Conservation (phyloP, 2,329 filamentous ascomycete genomes). For the Botryotinia narcissicola region DNA sequence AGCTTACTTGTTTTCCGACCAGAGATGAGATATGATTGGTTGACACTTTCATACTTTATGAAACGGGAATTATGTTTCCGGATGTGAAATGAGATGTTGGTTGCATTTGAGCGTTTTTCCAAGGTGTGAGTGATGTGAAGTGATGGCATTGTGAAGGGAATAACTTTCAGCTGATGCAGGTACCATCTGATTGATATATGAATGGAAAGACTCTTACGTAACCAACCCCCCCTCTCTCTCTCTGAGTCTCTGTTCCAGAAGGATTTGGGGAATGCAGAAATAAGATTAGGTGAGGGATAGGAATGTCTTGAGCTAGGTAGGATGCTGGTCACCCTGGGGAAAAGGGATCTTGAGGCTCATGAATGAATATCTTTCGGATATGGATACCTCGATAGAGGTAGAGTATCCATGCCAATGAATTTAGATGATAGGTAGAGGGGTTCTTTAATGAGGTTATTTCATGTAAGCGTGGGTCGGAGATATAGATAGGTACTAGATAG, state of each 20-base stretch:
- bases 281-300: neutral
- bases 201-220: neutral
- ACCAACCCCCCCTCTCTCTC: neutral
- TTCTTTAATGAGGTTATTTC: constrained; percentile 5
- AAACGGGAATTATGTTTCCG: neutral
- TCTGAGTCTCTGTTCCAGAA: neutral
- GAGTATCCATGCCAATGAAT: neutral
- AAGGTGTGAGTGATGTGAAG: neutral
- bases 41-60: neutral
- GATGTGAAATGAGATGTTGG: neutral
- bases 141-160: neutral
- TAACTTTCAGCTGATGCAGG: constrained; percentile 3
- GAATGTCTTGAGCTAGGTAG: neutral
- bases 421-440: neutral
- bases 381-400: neutral
- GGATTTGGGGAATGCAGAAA: constrained; percentile 6
- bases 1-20: neutral
- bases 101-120: neutral
- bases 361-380: neutral
- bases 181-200: neutral
- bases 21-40: neutral
- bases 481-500: neutral
- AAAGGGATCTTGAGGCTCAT: neutral
- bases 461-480: neutral
- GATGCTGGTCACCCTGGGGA: neutral